Evolutionary conservation across 139 green algal genomes (phyloP).

Genomic region (Chlorokybus atmophyticus): DNA sequence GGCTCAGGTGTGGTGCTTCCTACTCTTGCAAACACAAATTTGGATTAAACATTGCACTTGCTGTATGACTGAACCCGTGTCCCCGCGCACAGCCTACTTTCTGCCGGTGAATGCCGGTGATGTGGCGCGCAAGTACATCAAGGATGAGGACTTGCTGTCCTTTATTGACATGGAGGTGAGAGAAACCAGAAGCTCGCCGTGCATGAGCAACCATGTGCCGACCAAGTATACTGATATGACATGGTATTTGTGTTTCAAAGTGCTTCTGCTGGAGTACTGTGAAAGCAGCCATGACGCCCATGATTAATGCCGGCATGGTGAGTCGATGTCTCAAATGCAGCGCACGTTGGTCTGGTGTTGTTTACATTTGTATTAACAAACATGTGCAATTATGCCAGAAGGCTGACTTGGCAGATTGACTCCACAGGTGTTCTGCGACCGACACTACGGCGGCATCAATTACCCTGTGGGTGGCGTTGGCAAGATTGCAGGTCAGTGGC

Average conservation of each 20-base stretch:
- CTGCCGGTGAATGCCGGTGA: constrained; percentile 73
- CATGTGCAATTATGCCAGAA: no score
- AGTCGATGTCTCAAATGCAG: no score
- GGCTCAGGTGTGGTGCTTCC: no score
- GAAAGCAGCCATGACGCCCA: constrained; percentile 66
- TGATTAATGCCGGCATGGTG: constrained; percentile 92
- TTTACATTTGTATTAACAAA: no score
- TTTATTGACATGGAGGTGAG: constrained; percentile 87
- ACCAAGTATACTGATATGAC: background rate
- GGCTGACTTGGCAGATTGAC: constrained; percentile 2
- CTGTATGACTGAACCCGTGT: no score
- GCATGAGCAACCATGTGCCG: background rate
- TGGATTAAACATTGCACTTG: no score
- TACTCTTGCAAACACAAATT: no score
- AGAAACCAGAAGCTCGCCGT: background rate
- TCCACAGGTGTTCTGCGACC: constrained; percentile 29
- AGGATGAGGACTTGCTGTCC: constrained; percentile 71
- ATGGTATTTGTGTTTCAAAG: constrained; percentile 8
- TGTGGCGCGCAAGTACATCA: constrained; percentile 69
- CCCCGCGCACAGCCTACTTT: constrained; percentile 36
- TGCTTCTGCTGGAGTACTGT: constrained; percentile 94
- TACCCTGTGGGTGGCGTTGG: constrained; percentile 85
- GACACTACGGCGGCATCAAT: constrained; percentile 93
- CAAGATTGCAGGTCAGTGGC: constrained; percentile 53
- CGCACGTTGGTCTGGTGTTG: no score